Evolutionary conservation across 2,329 filamentous ascomycete genomes (phyloP), one percentile per base, ranked within the genome.

Genomic region (Atkinsonella texensis): DNA sequence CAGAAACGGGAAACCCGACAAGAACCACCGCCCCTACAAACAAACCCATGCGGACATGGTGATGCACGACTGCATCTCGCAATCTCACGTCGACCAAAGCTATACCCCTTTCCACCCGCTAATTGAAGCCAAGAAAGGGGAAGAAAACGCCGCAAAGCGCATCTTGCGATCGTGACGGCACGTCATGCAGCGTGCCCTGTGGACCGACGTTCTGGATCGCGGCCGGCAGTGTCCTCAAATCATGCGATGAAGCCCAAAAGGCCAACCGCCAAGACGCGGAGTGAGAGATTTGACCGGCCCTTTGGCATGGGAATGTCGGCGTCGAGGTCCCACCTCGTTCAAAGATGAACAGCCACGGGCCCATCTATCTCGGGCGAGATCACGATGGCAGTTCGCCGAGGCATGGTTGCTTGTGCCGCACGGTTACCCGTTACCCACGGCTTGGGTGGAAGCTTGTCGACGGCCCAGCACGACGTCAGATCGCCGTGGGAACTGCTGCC

Each of bases 391-490:
- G 46, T 41, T 33, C 10, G 35, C 46, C 52, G 33, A 50, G 12
- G 31, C 53, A 15, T 40, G 31, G 54, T 15, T 40, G 31, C 13
- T 45, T 11, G 42, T 45, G 20, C 6, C 42, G 43, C 49, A 43
- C 48, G 50, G 46, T 43, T 4, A 28, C 41, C n/a, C n/a, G n/a
- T n/a, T n/a, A n/a, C n/a, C 41, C 46, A 31, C 33, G 46, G 45
- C 45, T 23, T 47, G 46, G 48, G 10, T 49, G 52, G 23, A 53
- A 55, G 45, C 44, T 41, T n/a, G 57, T 57, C 55, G 55, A 58
- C 40, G 31, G 52, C 46, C 53, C 57, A 46, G 50, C 49, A 33
- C 48, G 55, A 51, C 31, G 41, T 50, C 50, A 39, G 48, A 53
- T 53, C 20, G 43, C 17, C 35, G 32, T 38, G 35, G 33, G 35